Evolutionary conservation across 495 filamentous ascomycete species (phyloP), one percentile per base, ranked within the genome.

Genomic region (Schizothecium vesticola): DNA sequence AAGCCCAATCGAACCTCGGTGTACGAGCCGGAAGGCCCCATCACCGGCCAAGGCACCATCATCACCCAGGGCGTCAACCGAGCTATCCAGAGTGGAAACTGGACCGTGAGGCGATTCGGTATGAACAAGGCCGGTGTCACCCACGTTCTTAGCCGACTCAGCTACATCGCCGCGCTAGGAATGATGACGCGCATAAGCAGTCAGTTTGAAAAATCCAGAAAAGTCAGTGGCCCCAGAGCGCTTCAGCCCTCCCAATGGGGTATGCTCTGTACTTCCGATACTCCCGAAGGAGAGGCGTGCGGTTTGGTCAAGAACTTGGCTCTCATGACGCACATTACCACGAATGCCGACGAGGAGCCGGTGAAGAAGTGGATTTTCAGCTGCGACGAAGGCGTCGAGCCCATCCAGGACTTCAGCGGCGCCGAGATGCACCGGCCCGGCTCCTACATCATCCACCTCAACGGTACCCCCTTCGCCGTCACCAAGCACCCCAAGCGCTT

Each of bases 161-260:
- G 93, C 77, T 99, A 97, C 74, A 97, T 98, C 80, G 92, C 91
- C 71, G 96, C 96, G 12, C 85, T 99, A n/a, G 96, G 96, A 66
- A 98, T 98, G 96, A 98, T 99, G 96, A 98, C 96, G 12, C 88
- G 95, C 72, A 98, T 98, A 72, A 94, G 89, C 80, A 96, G 91
- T 86, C 95, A 98, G 81, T 98, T 99, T 75, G 95, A 98, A 76
- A 98, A 98, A 84, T 97, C 94, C 2, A 82, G 95, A 71, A 99
- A 99, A 77, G 92, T 99, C 70, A 91, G 88, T 74, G 96, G 96
- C 65, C 95, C 95, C 72, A 89, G 95, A 83, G 95, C 96, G 11
- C 83, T 99, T 19, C 95, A 99, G 76, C 92, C 95, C 11, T 98
- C 96, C 0, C 93, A 98, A 69, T 99, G 97, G 78, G 95, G 95